Evolutionary conservation across 73 alveolate genomes (phyloP).

Genomic region (Paramecium sexaurelia): DNA sequence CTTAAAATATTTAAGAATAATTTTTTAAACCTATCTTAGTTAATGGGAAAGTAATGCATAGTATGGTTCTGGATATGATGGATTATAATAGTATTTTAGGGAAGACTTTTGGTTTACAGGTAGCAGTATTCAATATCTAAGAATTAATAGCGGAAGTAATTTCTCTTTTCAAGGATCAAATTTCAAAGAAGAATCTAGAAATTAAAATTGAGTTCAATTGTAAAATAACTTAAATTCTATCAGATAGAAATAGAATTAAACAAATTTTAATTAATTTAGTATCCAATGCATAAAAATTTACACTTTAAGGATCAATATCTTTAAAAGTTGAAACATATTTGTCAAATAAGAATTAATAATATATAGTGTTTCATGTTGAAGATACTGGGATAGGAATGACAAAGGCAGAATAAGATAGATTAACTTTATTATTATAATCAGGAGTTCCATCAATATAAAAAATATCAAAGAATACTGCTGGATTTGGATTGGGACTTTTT

Average conservation of each 20-base stretch:
- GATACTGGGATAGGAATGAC: slow-evolving; percentile 59
- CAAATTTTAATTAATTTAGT: slow-evolving; percentile 24
- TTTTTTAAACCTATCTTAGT: neutral
- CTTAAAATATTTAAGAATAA: neutral
- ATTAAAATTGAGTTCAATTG: neutral
- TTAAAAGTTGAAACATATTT: neutral
- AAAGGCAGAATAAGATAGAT: slow-evolving; percentile 19
- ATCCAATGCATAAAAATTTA: slow-evolving; percentile 45
- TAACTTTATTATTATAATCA: neutral
- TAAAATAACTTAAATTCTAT: neutral
- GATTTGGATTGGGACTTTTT: slow-evolving; percentile 50
- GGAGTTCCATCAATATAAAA: slow-evolving; percentile 4
- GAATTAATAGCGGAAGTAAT: slow-evolving; percentile 16
- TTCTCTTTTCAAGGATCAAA: neutral
- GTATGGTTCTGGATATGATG: slow-evolving; percentile 35
- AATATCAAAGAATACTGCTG: slow-evolving; percentile 26
- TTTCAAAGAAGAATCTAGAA: neutral
- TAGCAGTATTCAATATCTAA: neutral
- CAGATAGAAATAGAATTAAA: slow-evolving; percentile 39
- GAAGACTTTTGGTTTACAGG: neutral
- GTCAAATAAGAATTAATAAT: neutral
- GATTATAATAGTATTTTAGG: slow-evolving; percentile 34
- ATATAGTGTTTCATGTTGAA: neutral
- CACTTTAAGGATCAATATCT: neutral
- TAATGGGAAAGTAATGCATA: slow-evolving; percentile 24